Percentiles rank a stretch among this genome's conserved stretches.
phyloP scores from a whole-genome alignment of 768 basidiomycete species.

The Pholiota microspora region DNA sequence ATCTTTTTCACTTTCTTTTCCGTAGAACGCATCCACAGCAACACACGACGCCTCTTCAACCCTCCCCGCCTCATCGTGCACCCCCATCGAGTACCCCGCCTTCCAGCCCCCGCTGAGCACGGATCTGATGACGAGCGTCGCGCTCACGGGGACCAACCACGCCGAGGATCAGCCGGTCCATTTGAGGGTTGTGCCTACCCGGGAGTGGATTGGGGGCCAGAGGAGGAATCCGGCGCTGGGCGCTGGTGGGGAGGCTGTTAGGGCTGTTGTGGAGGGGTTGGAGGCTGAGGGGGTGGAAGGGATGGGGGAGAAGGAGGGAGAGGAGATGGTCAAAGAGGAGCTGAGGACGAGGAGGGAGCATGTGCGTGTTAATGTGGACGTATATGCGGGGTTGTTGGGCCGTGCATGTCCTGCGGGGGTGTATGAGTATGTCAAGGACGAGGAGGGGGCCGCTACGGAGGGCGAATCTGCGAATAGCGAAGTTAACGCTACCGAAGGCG shows the following conservation, averaged over 20 bases:
- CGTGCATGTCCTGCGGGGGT: conserved; percentile 93
- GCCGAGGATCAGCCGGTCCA: conserved; percentile 96
- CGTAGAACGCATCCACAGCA: conserved; percentile 20
- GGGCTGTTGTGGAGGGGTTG: conserved; percentile 14
- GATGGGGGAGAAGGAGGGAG: conserved; percentile 16
- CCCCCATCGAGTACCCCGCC: conserved; percentile 72
- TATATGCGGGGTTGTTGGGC: conserved; percentile 87
- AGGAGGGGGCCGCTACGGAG: conserved; percentile 20
- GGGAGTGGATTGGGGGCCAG: conserved; percentile 24
- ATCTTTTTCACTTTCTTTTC: not conserved
- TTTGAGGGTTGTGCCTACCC: conserved; percentile 57
- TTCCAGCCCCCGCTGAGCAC: conserved; percentile 90
- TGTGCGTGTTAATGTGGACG: conserved; percentile 68
- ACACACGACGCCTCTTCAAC: conserved; percentile 71
- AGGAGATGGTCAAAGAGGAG: conserved; percentile 36
- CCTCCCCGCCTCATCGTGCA: conserved; percentile 39
- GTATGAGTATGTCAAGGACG: conserved; percentile 88
- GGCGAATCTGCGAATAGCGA: not conserved
- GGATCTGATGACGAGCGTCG: conserved; percentile 87
- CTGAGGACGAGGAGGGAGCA: conserved; percentile 53
- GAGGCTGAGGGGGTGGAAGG: conserved; percentile 10
- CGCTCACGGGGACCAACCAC: conserved; percentile 92
- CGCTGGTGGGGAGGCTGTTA: conserved; percentile 27
- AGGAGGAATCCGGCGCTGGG: conserved; percentile 28
- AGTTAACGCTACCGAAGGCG: conserved; percentile 18